Evolutionary conservation across 2,329 filamentous ascomycete species (phyloP).

Genomic region (Akanthomyces dipterigenus): DNA sequence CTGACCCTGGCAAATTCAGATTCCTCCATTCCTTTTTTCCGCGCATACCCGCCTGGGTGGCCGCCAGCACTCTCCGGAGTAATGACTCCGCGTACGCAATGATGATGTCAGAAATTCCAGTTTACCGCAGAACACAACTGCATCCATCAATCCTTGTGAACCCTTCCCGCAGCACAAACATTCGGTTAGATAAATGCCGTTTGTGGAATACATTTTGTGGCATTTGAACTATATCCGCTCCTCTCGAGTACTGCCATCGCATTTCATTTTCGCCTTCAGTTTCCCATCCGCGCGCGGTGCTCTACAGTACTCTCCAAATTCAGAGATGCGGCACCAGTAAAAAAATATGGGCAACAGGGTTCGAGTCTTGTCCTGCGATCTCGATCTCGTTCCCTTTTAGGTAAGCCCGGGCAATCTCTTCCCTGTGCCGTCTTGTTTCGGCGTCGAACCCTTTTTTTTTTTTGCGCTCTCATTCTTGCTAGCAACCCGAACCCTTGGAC

Average conservation of each 20-base stretch:
- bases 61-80: neutral
- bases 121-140: no score
- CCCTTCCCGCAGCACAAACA: no score
- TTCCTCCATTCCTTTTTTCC: neutral
- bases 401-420: neutral
- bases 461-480: no score
- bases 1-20: neutral
- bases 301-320: neutral
- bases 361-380: neutral
- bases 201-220: no score
- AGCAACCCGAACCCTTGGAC: neutral
- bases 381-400: neutral
- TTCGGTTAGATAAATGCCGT: no score
- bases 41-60: neutral
- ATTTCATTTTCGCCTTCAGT: no score
- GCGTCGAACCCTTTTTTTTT: neutral
- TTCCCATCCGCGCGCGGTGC: neutral
- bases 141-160: no score
- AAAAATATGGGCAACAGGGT: neutral
- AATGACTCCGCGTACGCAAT: neutral
- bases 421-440: neutral
- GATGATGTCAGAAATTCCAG: neutral
- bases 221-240: no score
- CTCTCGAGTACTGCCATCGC: no score
- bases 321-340: neutral